Evolutionary conservation across 1,284 basidiomycete genomes (phyloP), one percentile per base, ranked within the genome.

Genomic region (Marasmius tenuissimus): DNA sequence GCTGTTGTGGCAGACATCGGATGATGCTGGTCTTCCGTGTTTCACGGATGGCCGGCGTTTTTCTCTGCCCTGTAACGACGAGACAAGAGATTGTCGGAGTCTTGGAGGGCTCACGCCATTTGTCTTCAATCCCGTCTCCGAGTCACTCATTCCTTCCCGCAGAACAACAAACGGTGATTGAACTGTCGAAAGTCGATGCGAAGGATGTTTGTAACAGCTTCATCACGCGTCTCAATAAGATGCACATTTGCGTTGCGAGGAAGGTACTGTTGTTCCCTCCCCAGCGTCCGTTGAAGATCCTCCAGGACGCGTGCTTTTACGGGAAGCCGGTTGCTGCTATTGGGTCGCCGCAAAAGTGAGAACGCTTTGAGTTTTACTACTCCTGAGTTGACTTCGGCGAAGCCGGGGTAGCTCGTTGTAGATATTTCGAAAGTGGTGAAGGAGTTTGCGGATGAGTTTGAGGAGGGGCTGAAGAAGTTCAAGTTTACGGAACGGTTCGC

Each of bases 401-500:
- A 35, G 42, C 18, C 14, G 18, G 50, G 59, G 40, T 2, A 27
- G 18, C 49, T 47, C 22, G 6, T 9, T 18, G n/a, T 39, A 3
- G 38, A 56, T n/a, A n/a, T n/a, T 27, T 14, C 18, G 18, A 4
- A 22, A 39, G 34, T 56, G 8, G 54, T n/a, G 35, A 54, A 27
- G 27, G 27, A 9, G 12, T 57, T 35, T 20, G 40, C 14, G 27
- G 38, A n/a, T 53, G 48, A 11, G 34, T 61, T 57, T 58, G 55
- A 61, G 27, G 60, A 34, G 3, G 55, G 54, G 12, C 57, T 57
- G 60, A 61, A 57, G 60, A 27, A 61, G 47, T 61, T 61, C 18
- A 61, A 57, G 48, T 61, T 51, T 37, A 16, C 51, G 47, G 54
- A 61, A 16, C 20, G 60, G 14, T 61, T 49, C 37, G 54, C 60